Evolutionary conservation across 768 basidiomycete genomes (phyloP).

Genomic region (Gautieria morchelliformis): DNA sequence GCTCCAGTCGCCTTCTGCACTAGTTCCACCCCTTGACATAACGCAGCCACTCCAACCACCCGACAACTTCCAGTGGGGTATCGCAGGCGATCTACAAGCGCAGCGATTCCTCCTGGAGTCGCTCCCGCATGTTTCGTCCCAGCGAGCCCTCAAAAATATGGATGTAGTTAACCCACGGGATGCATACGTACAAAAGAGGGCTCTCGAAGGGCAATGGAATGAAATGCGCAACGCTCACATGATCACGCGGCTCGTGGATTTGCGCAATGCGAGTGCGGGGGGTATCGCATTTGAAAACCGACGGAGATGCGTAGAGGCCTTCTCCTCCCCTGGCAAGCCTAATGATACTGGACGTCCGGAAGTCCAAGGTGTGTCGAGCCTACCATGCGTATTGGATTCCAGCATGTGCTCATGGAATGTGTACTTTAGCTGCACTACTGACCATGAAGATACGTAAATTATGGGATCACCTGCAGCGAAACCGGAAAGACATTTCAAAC

Average conservation of each 20-base stretch:
- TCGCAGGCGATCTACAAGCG: conserved; percentile 44
- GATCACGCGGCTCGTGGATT: conserved; percentile 66
- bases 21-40: conserved; percentile 6
- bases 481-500: conserved; percentile 69
- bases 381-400: not conserved
- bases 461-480: conserved; percentile 59
- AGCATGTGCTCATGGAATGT: not conserved
- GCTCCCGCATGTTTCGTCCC: conserved; percentile 47
- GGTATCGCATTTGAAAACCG: conserved; percentile 88
- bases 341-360: conserved; percentile 77
- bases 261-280: conserved; percentile 78
- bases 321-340: conserved; percentile 59
- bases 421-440: conserved; percentile 62
- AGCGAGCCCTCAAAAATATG: conserved; percentile 16
- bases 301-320: conserved; percentile 63
- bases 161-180: conserved; percentile 10
- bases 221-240: conserved; percentile 39
- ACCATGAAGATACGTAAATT: conserved; percentile 81
- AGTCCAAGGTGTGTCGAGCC: conserved; percentile 69
- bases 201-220: conserved; percentile 18
- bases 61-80: conserved; percentile 50
- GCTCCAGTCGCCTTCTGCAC: conserved; percentile 21
- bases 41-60: conserved; percentile 35
- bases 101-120: conserved; percentile 49
- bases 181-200: not conserved